These are phyloP conservation scores for Neurospora intermedia DNA, from an alignment of 495 filamentous ascomycete species.

Conservation along the genomic window DNA sequence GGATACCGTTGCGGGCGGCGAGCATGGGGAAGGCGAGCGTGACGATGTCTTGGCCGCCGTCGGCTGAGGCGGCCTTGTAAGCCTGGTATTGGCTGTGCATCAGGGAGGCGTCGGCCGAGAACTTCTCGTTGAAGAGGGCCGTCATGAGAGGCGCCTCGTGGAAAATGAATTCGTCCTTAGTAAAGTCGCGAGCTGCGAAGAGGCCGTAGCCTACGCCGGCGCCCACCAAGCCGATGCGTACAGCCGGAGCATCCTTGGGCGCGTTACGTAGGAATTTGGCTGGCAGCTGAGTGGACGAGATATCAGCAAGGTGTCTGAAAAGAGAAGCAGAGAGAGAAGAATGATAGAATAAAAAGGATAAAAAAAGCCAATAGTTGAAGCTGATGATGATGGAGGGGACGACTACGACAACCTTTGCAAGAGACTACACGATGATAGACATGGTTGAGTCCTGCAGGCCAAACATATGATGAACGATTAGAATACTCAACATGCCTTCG, in stretches of 20 bases:
- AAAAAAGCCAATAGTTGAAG: neutral
- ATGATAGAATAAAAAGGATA: too few species aligned
- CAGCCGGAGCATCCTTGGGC: constrained; percentile 9
- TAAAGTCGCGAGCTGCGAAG: constrained; percentile 17
- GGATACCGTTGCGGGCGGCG: constrained; percentile 5
- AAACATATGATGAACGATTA: neutral
- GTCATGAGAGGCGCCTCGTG: constrained; percentile 16
- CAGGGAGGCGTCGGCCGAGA: constrained; percentile 2
- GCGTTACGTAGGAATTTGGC: constrained; percentile 1
- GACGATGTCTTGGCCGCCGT: neutral
- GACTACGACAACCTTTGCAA: neutral
- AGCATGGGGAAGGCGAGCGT: constrained; percentile 10
- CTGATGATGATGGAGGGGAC: neutral
- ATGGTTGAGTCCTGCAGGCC: neutral
- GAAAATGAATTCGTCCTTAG: constrained; percentile 17
- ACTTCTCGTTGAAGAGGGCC: constrained; percentile 14
- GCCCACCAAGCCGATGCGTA: constrained; percentile 13
- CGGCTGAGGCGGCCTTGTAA: constrained; percentile 2
- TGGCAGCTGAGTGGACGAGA: constrained; percentile 4
- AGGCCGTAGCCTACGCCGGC: constrained; percentile 17
- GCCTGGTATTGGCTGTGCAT: constrained; percentile 6
- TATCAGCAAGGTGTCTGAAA: too few species aligned
- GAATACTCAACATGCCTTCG: constrained; percentile 7
- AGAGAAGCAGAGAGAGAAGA: too few species aligned
- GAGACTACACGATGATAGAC: neutral